phyloP scores from a whole-genome alignment of 2,329 filamentous ascomycete species.

The Chrysoporthe puriensis region DNA sequence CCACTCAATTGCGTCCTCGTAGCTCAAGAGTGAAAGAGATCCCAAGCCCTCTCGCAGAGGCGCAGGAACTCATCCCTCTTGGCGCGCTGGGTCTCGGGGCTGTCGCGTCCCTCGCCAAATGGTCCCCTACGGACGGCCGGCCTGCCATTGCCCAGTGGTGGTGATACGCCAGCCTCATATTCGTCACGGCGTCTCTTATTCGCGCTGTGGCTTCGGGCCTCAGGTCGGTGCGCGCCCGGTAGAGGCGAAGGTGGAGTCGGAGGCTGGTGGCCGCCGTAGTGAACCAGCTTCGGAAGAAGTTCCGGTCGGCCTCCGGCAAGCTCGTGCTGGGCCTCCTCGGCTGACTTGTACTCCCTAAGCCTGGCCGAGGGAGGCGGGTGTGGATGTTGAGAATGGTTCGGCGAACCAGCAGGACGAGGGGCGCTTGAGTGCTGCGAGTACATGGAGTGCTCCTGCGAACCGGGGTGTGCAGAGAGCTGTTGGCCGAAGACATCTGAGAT shows the following conservation, averaged over 20 bases:
- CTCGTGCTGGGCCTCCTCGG: conserved; percentile 92
- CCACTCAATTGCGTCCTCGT: not conserved
- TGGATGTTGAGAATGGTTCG: conserved; percentile 67
- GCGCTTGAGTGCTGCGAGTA: conserved; percentile 66
- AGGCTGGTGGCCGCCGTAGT: conserved; percentile 92
- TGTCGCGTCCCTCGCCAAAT: conserved; percentile 81
- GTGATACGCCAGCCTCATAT: conserved; percentile 90
- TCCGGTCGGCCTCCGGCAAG: conserved; percentile 91
- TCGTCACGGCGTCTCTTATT: conserved; percentile 79
- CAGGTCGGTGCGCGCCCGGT: conserved; percentile 50
- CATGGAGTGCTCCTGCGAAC: conserved; percentile 55
- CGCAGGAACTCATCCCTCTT: conserved; percentile 94
- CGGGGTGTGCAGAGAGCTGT: conserved; percentile 65
- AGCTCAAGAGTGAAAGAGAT: conserved; percentile 87
- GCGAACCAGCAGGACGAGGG: conserved; percentile 75
- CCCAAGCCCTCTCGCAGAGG: conserved; percentile 90
- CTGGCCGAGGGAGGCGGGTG: conserved; percentile 62
- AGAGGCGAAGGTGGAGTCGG: conserved; percentile 86
- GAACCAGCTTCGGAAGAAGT: conserved; percentile 87
- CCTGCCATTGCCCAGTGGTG: conserved; percentile 78
- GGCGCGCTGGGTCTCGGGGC: conserved; percentile 76
- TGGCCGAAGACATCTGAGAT: conserved; percentile 95
- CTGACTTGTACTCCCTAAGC: conserved; percentile 87
- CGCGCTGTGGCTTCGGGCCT: conserved; percentile 59
- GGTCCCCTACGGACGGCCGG: conserved; percentile 65